These are phyloP conservation scores for Lentinula sp. DNA, from an alignment of 768 basidiomycete genomes.

Conservation along the genomic window DNA sequence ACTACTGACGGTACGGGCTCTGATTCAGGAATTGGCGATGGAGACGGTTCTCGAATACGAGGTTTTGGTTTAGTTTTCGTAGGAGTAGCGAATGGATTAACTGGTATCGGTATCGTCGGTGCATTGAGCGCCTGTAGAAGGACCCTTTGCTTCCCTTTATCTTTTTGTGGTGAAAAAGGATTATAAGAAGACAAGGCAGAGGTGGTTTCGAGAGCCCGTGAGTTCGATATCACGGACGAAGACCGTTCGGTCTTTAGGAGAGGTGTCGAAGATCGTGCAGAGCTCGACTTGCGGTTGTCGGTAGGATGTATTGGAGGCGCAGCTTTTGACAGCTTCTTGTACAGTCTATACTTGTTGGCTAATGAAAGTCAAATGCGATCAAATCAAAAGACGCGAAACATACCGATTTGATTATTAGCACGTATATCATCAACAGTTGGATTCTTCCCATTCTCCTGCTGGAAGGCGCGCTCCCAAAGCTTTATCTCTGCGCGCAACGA, in stretches of 20 bases:
- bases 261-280: constrained; percentile 18
- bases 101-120: constrained; percentile 11
- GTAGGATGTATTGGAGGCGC: constrained; percentile 8
- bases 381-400: constrained; percentile 15
- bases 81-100: constrained; percentile 45
- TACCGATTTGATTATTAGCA: constrained; percentile 56
- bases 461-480: constrained; percentile 70
- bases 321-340: constrained; percentile 67
- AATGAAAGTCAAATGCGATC: constrained; percentile 13
- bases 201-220: constrained; percentile 47
- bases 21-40: constrained; percentile 29
- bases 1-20: constrained; percentile 13
- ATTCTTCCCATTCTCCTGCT: constrained; percentile 42
- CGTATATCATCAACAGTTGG: constrained; percentile 71
- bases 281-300: constrained; percentile 23
- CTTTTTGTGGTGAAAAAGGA: constrained; percentile 77
- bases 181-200: constrained; percentile 56
- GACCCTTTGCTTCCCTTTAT: constrained; percentile 40
- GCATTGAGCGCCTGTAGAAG: constrained; percentile 14
- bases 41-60: constrained; percentile 18
- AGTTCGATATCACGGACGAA: constrained; percentile 32
- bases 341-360: constrained; percentile 79
- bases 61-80: constrained; percentile 24
- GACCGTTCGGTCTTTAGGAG: constrained; percentile 18
- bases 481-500: constrained; percentile 67